phyloP scores from a whole-genome alignment of 192 early-diverging fungal species.

The Umbelopsis vinacea region DNA sequence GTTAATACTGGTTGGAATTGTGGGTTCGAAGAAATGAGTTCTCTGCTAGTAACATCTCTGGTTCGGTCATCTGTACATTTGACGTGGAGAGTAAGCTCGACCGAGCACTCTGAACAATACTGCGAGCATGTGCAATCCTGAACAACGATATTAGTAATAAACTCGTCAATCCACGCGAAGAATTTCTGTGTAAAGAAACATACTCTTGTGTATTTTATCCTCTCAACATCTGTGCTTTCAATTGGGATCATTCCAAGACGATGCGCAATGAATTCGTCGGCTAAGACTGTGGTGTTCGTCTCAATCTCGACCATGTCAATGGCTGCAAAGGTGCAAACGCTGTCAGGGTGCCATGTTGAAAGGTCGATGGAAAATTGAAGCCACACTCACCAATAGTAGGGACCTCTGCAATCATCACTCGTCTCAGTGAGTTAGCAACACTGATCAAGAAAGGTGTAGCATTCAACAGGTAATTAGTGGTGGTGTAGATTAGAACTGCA shows the following conservation, averaged over 20 bases:
- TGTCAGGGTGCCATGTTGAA: not conserved
- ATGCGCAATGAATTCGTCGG: conserved; percentile 96
- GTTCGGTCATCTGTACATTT: conserved; percentile 82
- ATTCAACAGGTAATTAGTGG: not conserved
- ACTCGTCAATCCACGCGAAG: not conserved
- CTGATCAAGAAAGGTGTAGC: conserved; percentile 35
- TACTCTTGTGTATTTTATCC: conserved; percentile 82
- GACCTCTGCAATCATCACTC: conserved; percentile 98
- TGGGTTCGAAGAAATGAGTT: conserved; percentile 78
- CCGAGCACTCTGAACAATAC: conserved; percentile 91
- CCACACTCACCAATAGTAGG: conserved; percentile 78
- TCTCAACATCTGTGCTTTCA: conserved; percentile 73
- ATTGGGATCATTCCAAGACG: conserved; percentile 94
- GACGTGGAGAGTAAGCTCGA: conserved; percentile 84
- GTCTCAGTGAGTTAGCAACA: conserved; percentile 90
- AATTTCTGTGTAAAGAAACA: conserved; percentile 26
- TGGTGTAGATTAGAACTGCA: not conserved
- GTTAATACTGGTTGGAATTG: conserved; percentile 69
- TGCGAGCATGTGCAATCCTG: conserved; percentile 77
- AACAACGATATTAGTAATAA: not conserved
- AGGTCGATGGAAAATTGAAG: not conserved
- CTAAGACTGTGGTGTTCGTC: conserved; percentile 88
- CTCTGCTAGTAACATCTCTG: conserved; percentile 79
- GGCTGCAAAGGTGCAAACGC: conserved; percentile 47
- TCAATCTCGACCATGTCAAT: conserved; percentile 97